Conservation (phyloP, 495 filamentous ascomycete species). For the Podospora conica region DNA sequence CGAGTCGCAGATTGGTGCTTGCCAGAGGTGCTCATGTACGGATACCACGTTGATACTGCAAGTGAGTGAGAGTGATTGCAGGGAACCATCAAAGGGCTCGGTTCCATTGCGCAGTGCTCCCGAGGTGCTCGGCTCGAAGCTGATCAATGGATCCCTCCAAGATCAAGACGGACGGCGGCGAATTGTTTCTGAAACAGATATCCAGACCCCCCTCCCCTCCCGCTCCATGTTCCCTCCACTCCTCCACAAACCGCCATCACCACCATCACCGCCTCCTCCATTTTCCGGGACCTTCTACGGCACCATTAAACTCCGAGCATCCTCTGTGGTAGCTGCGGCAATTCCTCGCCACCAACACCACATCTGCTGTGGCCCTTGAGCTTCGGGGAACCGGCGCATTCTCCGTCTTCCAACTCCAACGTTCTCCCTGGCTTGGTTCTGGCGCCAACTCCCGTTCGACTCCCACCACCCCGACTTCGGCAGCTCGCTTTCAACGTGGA, state of each 20-base stretch:
- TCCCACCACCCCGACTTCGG: no score
- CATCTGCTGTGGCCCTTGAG: neutral
- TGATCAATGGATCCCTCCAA: no score
- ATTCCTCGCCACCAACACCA: neutral
- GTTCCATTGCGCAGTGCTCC: neutral
- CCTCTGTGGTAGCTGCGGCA: neutral
- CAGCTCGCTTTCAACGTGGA: neutral
- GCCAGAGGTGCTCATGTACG: no score
- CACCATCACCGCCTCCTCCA: neutral
- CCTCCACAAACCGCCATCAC: neutral
- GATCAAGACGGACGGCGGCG: no score
- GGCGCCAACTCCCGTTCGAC: no score
- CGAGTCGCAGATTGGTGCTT: no score
- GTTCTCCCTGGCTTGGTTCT: no score
- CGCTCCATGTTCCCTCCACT: neutral
- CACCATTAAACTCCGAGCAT: neutral
- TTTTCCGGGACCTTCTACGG: neutral
- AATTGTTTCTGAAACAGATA: neutral
- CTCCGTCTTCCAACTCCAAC: neutral
- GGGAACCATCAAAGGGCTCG: neutral
- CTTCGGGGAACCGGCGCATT: neutral
- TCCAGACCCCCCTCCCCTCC: neutral
- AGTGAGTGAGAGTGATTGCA: no score
- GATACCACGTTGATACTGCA: no score
- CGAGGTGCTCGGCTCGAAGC: no score